Evolutionary conservation across 352 stramenopile genomes (phyloP).

Genomic region (Blastocystis sp.): DNA sequence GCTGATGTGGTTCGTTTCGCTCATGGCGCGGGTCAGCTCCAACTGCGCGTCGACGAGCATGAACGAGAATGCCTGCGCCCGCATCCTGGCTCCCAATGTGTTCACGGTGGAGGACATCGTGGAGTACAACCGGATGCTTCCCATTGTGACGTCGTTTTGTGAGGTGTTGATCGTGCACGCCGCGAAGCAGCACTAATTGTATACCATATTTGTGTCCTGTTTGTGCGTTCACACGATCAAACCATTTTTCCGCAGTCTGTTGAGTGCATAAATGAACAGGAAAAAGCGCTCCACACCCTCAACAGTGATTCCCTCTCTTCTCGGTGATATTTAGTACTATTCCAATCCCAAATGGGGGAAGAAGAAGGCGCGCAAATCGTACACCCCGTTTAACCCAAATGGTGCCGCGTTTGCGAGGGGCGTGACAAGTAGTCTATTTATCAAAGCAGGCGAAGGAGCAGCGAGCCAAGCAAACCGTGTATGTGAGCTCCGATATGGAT

Average conservation of each 20-base stretch:
- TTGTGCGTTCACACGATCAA: background rate
- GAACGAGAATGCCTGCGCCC: conserved; percentile 35
- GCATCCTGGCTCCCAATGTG: conserved; percentile 28
- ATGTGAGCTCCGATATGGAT: conserved; percentile 36
- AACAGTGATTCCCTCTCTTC: background rate
- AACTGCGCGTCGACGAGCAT: background rate
- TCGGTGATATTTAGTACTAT: background rate
- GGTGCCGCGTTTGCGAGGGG: background rate
- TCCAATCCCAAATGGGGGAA: background rate
- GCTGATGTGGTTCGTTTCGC: conserved; percentile 31
- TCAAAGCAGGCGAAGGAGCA: conserved; percentile 1
- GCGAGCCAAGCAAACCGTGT: conserved; percentile 1
- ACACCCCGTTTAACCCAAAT: conserved; percentile 33
- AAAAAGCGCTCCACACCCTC: background rate
- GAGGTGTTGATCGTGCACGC: background rate
- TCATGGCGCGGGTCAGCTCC: background rate
- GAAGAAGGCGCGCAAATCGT: background rate
- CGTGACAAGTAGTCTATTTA: conserved; percentile 2
- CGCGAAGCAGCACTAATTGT: background rate
- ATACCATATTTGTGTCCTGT: background rate
- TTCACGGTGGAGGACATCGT: conserved; percentile 39
- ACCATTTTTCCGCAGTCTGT: background rate
- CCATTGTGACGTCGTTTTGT: conserved; percentile 11
- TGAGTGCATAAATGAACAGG: background rate
- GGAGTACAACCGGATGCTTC: background rate